Evolutionary conservation across 2,329 filamentous ascomycete species (phyloP), one percentile per base, ranked within the genome.

Genomic region (Nothophaeocryptopus gaeumannii): DNA sequence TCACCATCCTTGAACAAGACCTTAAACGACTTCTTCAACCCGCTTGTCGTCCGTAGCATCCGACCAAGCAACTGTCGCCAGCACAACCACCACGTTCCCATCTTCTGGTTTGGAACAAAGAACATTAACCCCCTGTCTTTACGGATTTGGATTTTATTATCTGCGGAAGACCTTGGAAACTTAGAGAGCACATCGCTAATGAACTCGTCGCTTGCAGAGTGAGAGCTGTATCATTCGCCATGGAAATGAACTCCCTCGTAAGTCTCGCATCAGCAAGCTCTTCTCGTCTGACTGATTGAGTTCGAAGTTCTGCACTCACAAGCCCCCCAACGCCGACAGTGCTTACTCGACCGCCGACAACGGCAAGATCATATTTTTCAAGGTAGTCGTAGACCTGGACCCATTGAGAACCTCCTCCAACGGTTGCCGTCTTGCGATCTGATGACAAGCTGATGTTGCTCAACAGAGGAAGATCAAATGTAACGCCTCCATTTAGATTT

Each of bases 291-390:
- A 56, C 2, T 55, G 50, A 13, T 64, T 60, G 13, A 64, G 46
- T 43, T 66, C 58, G 39, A 49, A 65, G 15, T 7, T 26, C 20
- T 26, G 20, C 34, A 34, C 40, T 43, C 11, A 52, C 55, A 5
- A 65, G 45, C 11, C 63, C 63, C 3, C 58, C 59, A 20, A 64
- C 63, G 14, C 63, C 64, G 16, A 65, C 58, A n/a, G 35, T 31
- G 7, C 47, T 47, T 9, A 50, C 47, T 14, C 58, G 50, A 8
- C 60, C 60, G 16, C 61, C 61, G 12, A 48, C 39, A 12, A 56
- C 55, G 1, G 45, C 16, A 8, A 63, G 32, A 14, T 47, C 41
- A 16, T 32, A 12, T 7, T 33, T 15, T 12, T 52, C 45, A 9
- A 63, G 46, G 12, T 36, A 38, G 8, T 30, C n/a, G 40, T 57